These are phyloP conservation scores for Colletotrichum eremochloae DNA, from an alignment of 2,329 filamentous ascomycete species.

Conservation along the genomic window DNA sequence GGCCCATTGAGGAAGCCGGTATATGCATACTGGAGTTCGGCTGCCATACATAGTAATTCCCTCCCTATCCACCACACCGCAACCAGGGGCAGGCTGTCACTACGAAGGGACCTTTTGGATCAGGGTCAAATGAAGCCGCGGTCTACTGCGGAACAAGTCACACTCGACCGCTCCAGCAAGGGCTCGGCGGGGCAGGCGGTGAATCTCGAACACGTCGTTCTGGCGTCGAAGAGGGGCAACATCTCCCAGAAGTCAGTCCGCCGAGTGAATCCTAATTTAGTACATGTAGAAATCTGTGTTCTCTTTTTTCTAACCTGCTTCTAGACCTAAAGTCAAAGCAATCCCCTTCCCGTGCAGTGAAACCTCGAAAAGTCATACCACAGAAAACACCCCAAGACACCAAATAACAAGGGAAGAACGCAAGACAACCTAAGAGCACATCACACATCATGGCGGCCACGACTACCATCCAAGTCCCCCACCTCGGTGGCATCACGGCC, in stretches of 20 bases:
- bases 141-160: slow-evolving; percentile 16
- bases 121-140: slow-evolving; percentile 15
- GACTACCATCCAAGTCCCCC: slow-evolving; percentile 60
- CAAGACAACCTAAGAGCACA: neutral
- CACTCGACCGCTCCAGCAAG: slow-evolving; percentile 3
- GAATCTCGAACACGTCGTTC: neutral
- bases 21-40: neutral
- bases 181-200: slow-evolving; percentile 22
- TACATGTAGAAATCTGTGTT: slow-evolving; percentile 24
- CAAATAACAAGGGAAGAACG: neutral
- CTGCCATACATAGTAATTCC: neutral
- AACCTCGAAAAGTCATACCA: neutral
- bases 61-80: slow-evolving; percentile 10
- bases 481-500: slow-evolving; percentile 61
- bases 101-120: slow-evolving; percentile 9
- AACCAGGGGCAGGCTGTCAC: slow-evolving; percentile 24
- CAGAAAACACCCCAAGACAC: neutral
- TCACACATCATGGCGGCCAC: slow-evolving; percentile 52
- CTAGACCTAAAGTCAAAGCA: slow-evolving; percentile 7
- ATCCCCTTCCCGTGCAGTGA: neutral
- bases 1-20: slow-evolving; percentile 10
- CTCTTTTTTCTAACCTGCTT: slow-evolving; percentile 3
- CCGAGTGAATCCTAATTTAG: neutral
- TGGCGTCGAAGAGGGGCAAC: slow-evolving; percentile 23
- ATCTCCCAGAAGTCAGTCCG: slow-evolving; percentile 17